Percentiles rank a stretch among this genome's conserved stretches.
These are phyloP conservation scores for Claviceps maximensis DNA, from an alignment of 2,329 filamentous ascomycete species.

Conservation along the genomic window DNA sequence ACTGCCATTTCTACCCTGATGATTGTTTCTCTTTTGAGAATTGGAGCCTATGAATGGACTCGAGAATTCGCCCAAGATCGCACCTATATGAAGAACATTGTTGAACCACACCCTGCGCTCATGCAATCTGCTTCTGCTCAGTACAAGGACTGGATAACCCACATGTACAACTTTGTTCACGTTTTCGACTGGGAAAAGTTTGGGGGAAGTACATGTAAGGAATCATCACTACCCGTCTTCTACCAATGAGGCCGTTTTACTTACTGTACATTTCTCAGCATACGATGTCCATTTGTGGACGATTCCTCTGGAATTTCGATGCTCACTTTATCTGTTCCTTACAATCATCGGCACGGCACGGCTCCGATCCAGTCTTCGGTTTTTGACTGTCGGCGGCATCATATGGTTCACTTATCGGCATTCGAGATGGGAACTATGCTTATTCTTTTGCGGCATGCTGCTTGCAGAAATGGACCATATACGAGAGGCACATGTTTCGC, in stretches of 20 bases:
- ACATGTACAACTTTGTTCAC: slow-evolving; percentile 37
- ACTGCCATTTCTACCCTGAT: slow-evolving; percentile 36
- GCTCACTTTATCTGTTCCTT: slow-evolving; percentile 44
- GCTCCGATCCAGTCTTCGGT: slow-evolving; percentile 27
- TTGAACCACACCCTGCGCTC: slow-evolving; percentile 32
- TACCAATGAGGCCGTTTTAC: slow-evolving; percentile 1
- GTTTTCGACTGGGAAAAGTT: slow-evolving; percentile 37
- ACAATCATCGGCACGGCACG: slow-evolving; percentile 36
- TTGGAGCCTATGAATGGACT: slow-evolving; percentile 36
- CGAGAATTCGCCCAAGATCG: slow-evolving; percentile 30
- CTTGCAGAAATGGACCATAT: slow-evolving; percentile 42
- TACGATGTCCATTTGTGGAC: slow-evolving; percentile 51
- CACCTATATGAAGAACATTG: slow-evolving; percentile 32
- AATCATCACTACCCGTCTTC: not conserved
- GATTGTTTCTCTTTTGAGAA: slow-evolving; percentile 28
- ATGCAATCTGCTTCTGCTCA: slow-evolving; percentile 26
- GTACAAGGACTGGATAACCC: slow-evolving; percentile 30
- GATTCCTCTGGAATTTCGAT: slow-evolving; percentile 47
- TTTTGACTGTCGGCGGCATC: slow-evolving; percentile 27
- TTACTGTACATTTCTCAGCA: slow-evolving; percentile 13
- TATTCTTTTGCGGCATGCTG: slow-evolving; percentile 41
- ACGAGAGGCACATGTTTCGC: slow-evolving; percentile 29
- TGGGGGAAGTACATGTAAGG: slow-evolving; percentile 31
- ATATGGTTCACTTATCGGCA: slow-evolving; percentile 32
- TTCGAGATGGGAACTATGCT: slow-evolving; percentile 39